Evolutionary conservation across 495 filamentous ascomycete genomes (phyloP).

Genomic region (Aeminium ludgeri): DNA sequence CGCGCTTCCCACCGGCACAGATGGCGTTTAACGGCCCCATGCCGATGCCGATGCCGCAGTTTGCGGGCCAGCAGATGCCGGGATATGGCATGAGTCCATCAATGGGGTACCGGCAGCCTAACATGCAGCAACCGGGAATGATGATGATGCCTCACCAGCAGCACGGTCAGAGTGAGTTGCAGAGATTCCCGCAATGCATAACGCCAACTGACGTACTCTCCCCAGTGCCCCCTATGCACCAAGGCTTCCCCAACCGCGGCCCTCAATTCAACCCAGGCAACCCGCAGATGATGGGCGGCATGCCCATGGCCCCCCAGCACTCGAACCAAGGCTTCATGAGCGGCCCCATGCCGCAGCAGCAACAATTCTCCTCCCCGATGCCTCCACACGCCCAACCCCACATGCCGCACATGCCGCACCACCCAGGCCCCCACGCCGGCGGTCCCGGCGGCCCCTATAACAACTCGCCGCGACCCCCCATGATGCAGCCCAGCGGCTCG

Average conservation of each 20-base stretch:
- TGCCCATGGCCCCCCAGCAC: slow-evolving; percentile 20
- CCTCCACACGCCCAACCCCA: slow-evolving; percentile 46
- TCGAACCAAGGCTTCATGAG: slow-evolving; percentile 28
- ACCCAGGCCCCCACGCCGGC: slow-evolving; percentile 46
- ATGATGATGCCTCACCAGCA: slow-evolving; percentile 5
- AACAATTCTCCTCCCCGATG: slow-evolving; percentile 55
- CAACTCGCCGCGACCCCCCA: slow-evolving; percentile 16
- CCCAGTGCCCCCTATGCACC: background rate
- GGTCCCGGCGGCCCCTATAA: slow-evolving; percentile 72
- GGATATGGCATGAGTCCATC: slow-evolving; percentile 48
- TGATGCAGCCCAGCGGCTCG: slow-evolving; percentile 23
- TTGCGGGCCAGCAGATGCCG: slow-evolving; percentile 54
- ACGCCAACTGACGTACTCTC: too few relatives aligned
- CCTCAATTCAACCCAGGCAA: background rate
- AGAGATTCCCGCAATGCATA: too few relatives aligned
- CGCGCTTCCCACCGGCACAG: slow-evolving; percentile 49
- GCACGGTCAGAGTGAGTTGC: slow-evolving; percentile 4
- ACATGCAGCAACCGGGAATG: background rate
- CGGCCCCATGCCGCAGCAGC: slow-evolving; percentile 43
- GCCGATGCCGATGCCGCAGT: slow-evolving; percentile 38
- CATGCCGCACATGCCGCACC: slow-evolving; percentile 36
- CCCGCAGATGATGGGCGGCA: slow-evolving; percentile 25
- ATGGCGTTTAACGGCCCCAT: slow-evolving; percentile 59
- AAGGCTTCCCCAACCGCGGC: background rate
- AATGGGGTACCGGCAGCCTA: slow-evolving; percentile 14